Percentiles rank a stretch among this genome's conserved stretches.
Conservation (phyloP, 306 rosid species). For the Styphnolobium japonicum region DNA sequence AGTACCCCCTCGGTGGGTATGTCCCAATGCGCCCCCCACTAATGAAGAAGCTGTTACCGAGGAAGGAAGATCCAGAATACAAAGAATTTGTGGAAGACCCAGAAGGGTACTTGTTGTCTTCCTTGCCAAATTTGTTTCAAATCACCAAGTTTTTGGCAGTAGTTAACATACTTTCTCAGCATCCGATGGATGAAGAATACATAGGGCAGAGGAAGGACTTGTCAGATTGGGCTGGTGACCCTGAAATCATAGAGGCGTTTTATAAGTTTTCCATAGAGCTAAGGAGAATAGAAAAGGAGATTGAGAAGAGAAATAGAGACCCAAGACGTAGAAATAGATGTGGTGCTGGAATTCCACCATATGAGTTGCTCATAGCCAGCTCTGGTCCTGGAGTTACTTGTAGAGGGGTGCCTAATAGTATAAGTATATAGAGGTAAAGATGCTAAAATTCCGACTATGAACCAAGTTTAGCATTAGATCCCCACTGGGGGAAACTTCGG, state of each 20-base stretch:
- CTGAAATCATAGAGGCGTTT: conserved; percentile 35
- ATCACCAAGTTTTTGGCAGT: conserved; percentile 36
- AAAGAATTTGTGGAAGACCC: conserved; percentile 25
- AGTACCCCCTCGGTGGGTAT: conserved; percentile 53
- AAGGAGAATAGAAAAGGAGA: conserved; percentile 31
- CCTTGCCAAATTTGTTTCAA: conserved; percentile 30
- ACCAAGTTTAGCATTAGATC: not conserved
- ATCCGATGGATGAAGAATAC: conserved; percentile 32
- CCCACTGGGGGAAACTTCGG: not conserved
- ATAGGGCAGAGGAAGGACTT: conserved; percentile 30
- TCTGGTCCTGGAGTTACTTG: conserved; percentile 40
- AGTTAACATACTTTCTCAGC: conserved; percentile 30
- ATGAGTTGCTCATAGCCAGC: conserved; percentile 32
- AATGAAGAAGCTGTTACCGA: conserved; percentile 61
- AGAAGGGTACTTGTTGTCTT: conserved; percentile 15
- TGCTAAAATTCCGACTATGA: not conserved
- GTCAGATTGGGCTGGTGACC: conserved; percentile 32
- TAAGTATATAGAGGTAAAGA: conserved; percentile 19
- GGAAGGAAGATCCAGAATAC: conserved; percentile 34
- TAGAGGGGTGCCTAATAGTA: conserved; percentile 38
- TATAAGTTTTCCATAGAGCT: conserved; percentile 35
- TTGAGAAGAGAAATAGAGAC: conserved; percentile 35
- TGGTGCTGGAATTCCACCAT: conserved; percentile 43
- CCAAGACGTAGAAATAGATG: conserved; percentile 32
- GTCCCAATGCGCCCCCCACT: conserved; percentile 80